A percentile compares a stretch with the other conserved stretches of the same genome.
These are phyloP conservation scores for Plasmodium yoelii DNA, from an alignment of 169 alveolate species.

Conservation along the genomic window DNA sequence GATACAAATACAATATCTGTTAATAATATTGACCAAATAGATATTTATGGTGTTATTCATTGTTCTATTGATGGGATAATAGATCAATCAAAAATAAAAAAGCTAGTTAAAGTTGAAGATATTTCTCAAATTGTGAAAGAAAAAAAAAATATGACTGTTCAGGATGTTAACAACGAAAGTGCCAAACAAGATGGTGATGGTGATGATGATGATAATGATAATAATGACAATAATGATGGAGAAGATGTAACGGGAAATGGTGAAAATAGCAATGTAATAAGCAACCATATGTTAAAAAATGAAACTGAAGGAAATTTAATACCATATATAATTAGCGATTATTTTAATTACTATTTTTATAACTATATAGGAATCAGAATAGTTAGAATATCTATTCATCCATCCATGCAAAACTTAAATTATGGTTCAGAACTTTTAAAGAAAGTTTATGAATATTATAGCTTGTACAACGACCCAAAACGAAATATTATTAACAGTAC, in stretches of 20 bases:
- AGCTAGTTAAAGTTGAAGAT: constrained; percentile 18
- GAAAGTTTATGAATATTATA: constrained; percentile 50
- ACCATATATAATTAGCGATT: constrained; percentile 95
- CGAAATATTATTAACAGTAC: constrained; percentile 39
- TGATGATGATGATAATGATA: too few relatives aligned
- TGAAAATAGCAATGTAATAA: constrained; percentile 90
- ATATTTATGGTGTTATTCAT: constrained; percentile 81
- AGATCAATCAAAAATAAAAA: neutral
- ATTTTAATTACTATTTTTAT: constrained; percentile 85
- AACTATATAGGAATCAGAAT: constrained; percentile 90
- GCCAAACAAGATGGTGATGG: constrained; percentile 6
- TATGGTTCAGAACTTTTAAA: constrained; percentile 96
- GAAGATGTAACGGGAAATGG: constrained; percentile 84
- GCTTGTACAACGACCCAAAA: constrained; percentile 43
- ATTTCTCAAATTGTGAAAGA: neutral
- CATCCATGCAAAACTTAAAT: constrained; percentile 97
- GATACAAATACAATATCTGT: neutral
- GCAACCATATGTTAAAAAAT: constrained; percentile 97
- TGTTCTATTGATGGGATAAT: constrained; percentile 88
- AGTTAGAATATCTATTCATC: constrained; percentile 99
- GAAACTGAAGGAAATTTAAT: constrained; percentile 98
- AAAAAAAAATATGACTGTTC: neutral
- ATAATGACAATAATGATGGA: too few relatives aligned
- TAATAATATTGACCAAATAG: constrained; percentile 65
- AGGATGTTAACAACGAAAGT: neutral